Evolutionary conservation across 768 basidiomycete genomes (phyloP).

Genomic region (Mycena floridula): DNA sequence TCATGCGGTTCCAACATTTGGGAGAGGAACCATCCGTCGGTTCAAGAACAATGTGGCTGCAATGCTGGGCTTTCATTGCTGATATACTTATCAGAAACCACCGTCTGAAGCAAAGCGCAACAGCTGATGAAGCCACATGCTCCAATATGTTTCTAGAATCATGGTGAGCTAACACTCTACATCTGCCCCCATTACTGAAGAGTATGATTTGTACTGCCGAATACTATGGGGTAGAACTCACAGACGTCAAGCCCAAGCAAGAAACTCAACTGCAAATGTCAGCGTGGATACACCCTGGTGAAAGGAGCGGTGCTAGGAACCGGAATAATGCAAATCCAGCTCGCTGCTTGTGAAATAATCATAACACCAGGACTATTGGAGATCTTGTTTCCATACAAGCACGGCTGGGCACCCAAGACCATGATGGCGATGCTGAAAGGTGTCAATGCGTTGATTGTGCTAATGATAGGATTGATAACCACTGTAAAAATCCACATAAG

Average conservation of each 20-base stretch:
- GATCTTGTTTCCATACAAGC: not conserved
- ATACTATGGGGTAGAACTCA: not conserved
- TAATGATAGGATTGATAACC: conserved; percentile 2
- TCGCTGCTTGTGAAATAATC: not conserved
- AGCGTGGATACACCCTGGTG: too few species aligned
- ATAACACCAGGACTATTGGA: not conserved
- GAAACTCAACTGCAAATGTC: too few species aligned
- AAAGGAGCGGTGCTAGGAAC: too few species aligned
- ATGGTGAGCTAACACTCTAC: not conserved
- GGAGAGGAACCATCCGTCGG: too few species aligned
- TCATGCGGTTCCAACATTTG: too few species aligned
- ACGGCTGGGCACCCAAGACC: conserved; percentile 1
- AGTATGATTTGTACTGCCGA: not conserved
- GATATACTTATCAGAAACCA: not conserved
- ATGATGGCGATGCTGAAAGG: not conserved
- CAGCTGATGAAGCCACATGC: not conserved
- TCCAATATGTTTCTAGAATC: not conserved
- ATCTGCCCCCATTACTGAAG: not conserved
- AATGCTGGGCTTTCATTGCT: not conserved
- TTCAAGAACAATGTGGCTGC: too few species aligned
- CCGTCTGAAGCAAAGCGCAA: not conserved
- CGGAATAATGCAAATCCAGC: not conserved
- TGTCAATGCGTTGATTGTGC: conserved; percentile 1
- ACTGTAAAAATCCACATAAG: conserved; percentile 6
- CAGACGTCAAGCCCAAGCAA: not conserved